Evolutionary conservation across 176 grass and related monocot genomes (phyloP).

Genomic region (Carex pumila): DNA sequence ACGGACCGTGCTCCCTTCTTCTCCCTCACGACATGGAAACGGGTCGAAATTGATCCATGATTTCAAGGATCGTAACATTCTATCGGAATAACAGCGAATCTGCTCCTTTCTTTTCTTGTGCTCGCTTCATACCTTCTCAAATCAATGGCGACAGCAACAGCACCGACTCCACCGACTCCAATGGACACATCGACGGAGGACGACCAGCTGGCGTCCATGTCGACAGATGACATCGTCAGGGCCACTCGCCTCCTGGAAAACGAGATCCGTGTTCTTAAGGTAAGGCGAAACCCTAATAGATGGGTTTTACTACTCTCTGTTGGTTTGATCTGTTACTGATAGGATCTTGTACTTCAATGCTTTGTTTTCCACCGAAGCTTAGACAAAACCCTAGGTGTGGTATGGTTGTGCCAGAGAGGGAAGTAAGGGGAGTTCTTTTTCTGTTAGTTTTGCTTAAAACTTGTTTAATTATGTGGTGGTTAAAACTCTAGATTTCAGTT

Average conservation of each 20-base stretch:
- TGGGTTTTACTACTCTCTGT: not conserved
- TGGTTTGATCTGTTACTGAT: not conserved
- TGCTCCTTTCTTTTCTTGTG: too few relatives aligned
- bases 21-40: too few relatives aligned
- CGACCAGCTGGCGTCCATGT: slow-evolving; percentile 67
- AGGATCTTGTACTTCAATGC: not conserved
- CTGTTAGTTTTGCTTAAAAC: not conserved
- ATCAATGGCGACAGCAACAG: slow-evolving; percentile 19
- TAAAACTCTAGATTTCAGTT: not conserved
- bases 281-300: slow-evolving; percentile 15
- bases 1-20: too few relatives aligned
- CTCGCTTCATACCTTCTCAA: not conserved
- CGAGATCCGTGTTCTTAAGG: slow-evolving; percentile 84
- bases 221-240: slow-evolving; percentile 45
- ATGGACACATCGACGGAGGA: slow-evolving; percentile 38
- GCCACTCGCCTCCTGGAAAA: slow-evolving; percentile 64
- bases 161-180: not conserved
- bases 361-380: not conserved
- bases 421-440: not conserved
- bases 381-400: slow-evolving; percentile 21
- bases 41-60: too few relatives aligned
- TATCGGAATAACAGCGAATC: too few relatives aligned
- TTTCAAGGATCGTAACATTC: too few relatives aligned
- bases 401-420: not conserved
- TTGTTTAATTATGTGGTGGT: not conserved